phyloP scores from a whole-genome alignment of 2,329 filamentous ascomycete genomes.

The Nothophoma quercina region DNA sequence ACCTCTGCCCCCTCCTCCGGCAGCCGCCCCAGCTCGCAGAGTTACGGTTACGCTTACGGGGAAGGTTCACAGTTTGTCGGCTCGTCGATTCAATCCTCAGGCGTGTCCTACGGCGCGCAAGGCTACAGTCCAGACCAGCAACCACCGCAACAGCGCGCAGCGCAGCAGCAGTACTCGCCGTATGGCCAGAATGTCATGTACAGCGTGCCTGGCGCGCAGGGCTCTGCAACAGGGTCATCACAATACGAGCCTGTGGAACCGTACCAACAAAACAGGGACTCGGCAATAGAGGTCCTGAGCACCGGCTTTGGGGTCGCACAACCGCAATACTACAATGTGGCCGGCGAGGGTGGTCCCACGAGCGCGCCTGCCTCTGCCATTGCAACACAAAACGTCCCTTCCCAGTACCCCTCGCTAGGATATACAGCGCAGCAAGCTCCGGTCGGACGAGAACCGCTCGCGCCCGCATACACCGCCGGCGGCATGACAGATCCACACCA shows the following conservation, averaged over 20 bases:
- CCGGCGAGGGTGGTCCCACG: slow-evolving; percentile 65
- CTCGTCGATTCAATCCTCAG: slow-evolving; percentile 58
- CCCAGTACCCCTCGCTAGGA: slow-evolving; percentile 65
- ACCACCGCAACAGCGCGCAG: slow-evolving; percentile 61
- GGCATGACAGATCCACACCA: slow-evolving; percentile 62
- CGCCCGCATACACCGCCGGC: slow-evolving; percentile 58
- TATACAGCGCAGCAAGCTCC: slow-evolving; percentile 70
- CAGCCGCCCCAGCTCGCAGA: slow-evolving; percentile 50
- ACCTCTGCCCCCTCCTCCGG: slow-evolving; percentile 51
- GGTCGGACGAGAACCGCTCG: slow-evolving; percentile 58
- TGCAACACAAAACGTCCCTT: slow-evolving; percentile 70
- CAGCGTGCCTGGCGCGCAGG: slow-evolving; percentile 63
- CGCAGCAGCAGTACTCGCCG: slow-evolving; percentile 56
- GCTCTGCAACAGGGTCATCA: slow-evolving; percentile 59
- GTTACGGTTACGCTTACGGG: slow-evolving; percentile 61
- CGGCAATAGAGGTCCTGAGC: slow-evolving; percentile 78
- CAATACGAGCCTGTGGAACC: slow-evolving; percentile 78
- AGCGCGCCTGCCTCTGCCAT: slow-evolving; percentile 66
- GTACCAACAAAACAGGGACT: slow-evolving; percentile 73
- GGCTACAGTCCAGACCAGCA: slow-evolving; percentile 66
- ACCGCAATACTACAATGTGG: slow-evolving; percentile 71
- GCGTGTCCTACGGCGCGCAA: slow-evolving; percentile 68
- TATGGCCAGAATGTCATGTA: slow-evolving; percentile 78
- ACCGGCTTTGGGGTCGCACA: slow-evolving; percentile 73
- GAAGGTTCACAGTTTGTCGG: slow-evolving; percentile 63